A percentile compares a stretch with the other conserved stretches of the same genome.
Evolutionary conservation across 495 filamentous ascomycete species (phyloP).

Genomic region (Penicillium macrosclerotiorum): DNA sequence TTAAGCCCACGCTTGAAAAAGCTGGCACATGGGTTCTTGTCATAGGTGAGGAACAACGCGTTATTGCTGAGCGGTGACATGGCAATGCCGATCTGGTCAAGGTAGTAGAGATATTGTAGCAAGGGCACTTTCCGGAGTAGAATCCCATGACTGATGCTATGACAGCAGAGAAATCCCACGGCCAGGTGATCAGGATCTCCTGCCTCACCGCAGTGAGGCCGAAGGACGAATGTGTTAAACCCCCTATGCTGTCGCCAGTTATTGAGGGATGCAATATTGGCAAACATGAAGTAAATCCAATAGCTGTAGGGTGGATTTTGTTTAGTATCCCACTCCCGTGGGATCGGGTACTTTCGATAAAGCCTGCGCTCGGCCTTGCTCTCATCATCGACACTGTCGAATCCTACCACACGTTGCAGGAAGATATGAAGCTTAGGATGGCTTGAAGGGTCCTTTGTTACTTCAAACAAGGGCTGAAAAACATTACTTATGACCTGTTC

Average conservation of each 20-base stretch:
- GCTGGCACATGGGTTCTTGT: conserved; percentile 90
- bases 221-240: conserved; percentile 92
- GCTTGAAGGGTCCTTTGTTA: conserved; percentile 78
- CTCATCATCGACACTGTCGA: conserved; percentile 97
- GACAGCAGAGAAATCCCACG: conserved; percentile 87
- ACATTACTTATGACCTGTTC: conserved; percentile 89
- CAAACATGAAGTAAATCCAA: conserved; percentile 96
- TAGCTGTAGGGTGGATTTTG: conserved; percentile 98
- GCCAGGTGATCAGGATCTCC: conserved; percentile 96
- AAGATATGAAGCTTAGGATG: conserved; percentile 95
- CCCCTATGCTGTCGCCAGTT: conserved; percentile 84
- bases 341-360: conserved; percentile 90
- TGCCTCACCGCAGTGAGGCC: conserved; percentile 95
- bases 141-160: conserved; percentile 96
- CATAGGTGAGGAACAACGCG: conserved; percentile 92
- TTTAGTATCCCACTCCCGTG: conserved; percentile 80
- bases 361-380: conserved; percentile 91
- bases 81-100: conserved; percentile 96
- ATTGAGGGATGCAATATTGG: conserved; percentile 92
- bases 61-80: conserved; percentile 99
- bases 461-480: conserved; percentile 93
- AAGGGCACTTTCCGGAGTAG: conserved; percentile 90
- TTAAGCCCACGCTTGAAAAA: conserved; percentile 95
- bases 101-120: conserved; percentile 95
- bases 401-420: conserved; percentile 89